Evolutionary conservation across 352 stramenopile species (phyloP), one percentile per base, ranked within the genome.

Genomic region (Elongisporangium prolatum): DNA sequence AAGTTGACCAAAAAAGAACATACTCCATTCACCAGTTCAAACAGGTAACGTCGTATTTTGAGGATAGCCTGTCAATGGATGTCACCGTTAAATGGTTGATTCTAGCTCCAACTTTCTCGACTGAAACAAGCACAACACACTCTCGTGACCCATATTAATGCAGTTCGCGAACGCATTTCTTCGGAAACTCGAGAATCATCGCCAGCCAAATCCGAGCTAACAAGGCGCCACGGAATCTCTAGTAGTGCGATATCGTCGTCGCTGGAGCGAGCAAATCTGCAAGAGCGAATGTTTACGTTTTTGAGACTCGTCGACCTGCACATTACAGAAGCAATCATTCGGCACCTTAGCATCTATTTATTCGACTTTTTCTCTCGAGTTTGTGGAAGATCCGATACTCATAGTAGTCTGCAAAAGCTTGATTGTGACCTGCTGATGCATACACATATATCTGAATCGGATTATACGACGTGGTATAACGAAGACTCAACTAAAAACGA

Each of bases 241-340:
- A 20, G 38, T 53, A 21, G 40, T 9, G 52, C 18, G 34, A 48
- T 67, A 13, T 60, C 61, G 1, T 50, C 49, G 25, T 38, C 70
- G 4, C 68, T 83, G 1, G 21, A 67, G 38, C 38, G 60, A 20
- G 63, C 66, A 7, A 77, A 64, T 38, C 56, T 86, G 3, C 66
- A 73, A 1, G 78, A 86, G 6, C 65, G 79, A 0, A 74, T 89
- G 65, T 89, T 85, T 53, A 66, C 54, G 0, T 87, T 89, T 56
- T 56, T 89, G 6, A 65, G 79, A 0, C 61, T 87, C 10, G 63
- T 70, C 6, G 76, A 89, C 47, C 60, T 72, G 14, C 72, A 75
- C 21, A 28, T 84, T 2, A 59, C 68, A 13, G 76, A 84, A 54
- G 72, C 79, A 3, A 40, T 89, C n/a, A 75, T 63, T 10, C 47